Base-by-base conservation (phyloP, 2,329 filamentous ascomycete species). In the Neobulgaria alba region DNA sequence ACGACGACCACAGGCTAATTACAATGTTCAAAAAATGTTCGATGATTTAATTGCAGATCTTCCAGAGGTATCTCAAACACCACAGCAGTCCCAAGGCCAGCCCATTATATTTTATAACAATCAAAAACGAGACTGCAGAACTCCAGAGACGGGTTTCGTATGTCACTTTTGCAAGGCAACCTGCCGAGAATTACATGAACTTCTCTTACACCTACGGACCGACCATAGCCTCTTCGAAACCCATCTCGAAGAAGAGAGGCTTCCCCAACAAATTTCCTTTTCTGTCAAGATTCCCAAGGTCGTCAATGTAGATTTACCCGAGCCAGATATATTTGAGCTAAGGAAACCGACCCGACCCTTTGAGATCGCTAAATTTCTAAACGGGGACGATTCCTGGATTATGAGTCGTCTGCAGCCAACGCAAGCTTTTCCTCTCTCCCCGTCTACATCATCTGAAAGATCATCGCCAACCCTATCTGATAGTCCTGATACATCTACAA, bases 341-440 rank as follows among this genome's bases (percentile, higher is more conserved):
- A 63, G 63, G 2, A 62, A 59, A 12, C 61, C 69, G 2, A 57
- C 58, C 2, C 65, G 65, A 42, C 58, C 65, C 0, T 67, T 75
- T 16, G 63, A 69, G 40, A 48, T 75, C 30, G 63, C 67, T 15
- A 63, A 63, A 15, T 65, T 63, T 39, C 48, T 67, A 12, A 56
- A 61, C 2, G 68, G 69, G 7, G 69, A 75, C 44, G 56, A 66
- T 9, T 65, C 67, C 1, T 73, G 67, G 67, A 46, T 64, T 4
- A 62, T 57, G 12, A 62, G 63, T 5, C 66, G 71, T 3, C 15
- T 33, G 4, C 36, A 47, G 31, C 36, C 37, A 5, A 12, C 33
- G 10, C 17, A 45, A 29, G 48, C 49, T n/a, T 46, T 45, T 7
- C 54, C 52, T 5, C 29, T 41, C 17, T 57, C 54, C n/a, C n/a